A percentile compares a stretch with the other conserved stretches of the same genome.
Conservation (phyloP, 768 basidiomycete species). For the Mycena maculata region DNA sequence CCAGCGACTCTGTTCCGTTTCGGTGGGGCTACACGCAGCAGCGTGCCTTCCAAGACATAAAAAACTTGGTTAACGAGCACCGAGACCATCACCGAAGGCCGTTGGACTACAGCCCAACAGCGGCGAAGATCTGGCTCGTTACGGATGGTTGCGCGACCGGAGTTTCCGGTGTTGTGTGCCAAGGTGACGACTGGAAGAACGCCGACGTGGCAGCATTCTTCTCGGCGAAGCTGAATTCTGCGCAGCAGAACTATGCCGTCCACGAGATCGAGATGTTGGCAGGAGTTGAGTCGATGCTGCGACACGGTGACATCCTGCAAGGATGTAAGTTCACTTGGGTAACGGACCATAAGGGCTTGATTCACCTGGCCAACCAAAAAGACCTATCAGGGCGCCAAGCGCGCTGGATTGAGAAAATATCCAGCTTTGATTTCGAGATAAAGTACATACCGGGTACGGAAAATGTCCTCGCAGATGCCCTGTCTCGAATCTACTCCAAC, state of each 20-base stretch:
- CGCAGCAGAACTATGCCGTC: constrained; percentile 11
- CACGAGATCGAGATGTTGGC: constrained; percentile 38
- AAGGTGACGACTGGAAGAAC: constrained; percentile 32
- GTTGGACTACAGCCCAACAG: constrained; percentile 39
- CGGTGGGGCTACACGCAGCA: constrained; percentile 20
- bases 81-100: constrained; percentile 34
- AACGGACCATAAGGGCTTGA: constrained; percentile 21
- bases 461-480: constrained; percentile 23
- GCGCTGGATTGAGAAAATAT: constrained; percentile 26
- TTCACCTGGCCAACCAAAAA: constrained; percentile 4
- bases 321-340: constrained; percentile 18
- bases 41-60: constrained; percentile 26
- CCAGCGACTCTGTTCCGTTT: constrained; percentile 12
- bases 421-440: constrained; percentile 21
- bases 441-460: constrained; percentile 26
- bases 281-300: constrained; percentile 17
- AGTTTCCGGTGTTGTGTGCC: constrained; percentile 32
- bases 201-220: constrained; percentile 30
- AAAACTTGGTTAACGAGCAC: constrained; percentile 12
- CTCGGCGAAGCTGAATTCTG: constrained; percentile 30
- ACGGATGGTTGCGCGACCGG: constrained; percentile 40
- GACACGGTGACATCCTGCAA: constrained; percentile 21
- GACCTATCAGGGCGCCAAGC: constrained; percentile 20
- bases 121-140: constrained; percentile 37
- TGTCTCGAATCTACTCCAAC: constrained; percentile 21